These are phyloP conservation scores for Pleurotus tuoliensis DNA, from an alignment of 768 basidiomycete species.

Conservation along the genomic window DNA sequence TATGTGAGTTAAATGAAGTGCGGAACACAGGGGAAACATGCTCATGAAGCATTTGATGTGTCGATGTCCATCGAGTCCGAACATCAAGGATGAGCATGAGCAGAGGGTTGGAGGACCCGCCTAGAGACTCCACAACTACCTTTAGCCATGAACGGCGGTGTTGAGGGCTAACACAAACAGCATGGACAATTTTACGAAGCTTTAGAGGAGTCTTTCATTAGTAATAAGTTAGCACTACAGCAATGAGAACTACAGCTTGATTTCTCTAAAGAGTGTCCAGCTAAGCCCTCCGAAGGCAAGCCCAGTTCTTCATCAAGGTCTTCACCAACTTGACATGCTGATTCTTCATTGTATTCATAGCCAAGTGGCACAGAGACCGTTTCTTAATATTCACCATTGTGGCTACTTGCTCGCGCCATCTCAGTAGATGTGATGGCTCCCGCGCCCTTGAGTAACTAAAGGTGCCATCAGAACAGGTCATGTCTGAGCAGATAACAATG, in stretches of 20 bases:
- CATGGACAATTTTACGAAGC: conserved; percentile 15
- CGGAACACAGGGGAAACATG: too few relatives aligned
- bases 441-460: conserved; percentile 11
- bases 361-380: too few relatives aligned
- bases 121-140: background rate
- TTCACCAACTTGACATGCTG: too few relatives aligned
- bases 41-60: conserved; percentile 26
- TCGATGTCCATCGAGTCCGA: conserved; percentile 23
- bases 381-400: conserved; percentile 1
- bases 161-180: conserved; percentile 14
- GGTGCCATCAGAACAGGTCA: too few relatives aligned
- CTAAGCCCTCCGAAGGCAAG: too few relatives aligned
- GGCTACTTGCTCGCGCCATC: background rate
- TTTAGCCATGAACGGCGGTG: conserved; percentile 1
- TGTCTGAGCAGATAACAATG: too few relatives aligned
- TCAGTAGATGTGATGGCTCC: conserved; percentile 7
- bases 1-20: too few relatives aligned
- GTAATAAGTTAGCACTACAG: background rate
- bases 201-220: too few relatives aligned
- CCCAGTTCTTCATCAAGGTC: too few relatives aligned
- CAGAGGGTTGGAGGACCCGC: background rate
- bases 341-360: too few relatives aligned
- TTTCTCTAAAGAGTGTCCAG: too few relatives aligned
- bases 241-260: too few relatives aligned
- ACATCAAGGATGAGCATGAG: conserved; percentile 27